These are phyloP conservation scores for Truncatella angustata DNA, from an alignment of 2,329 filamentous ascomycete genomes.

Conservation along the genomic window DNA sequence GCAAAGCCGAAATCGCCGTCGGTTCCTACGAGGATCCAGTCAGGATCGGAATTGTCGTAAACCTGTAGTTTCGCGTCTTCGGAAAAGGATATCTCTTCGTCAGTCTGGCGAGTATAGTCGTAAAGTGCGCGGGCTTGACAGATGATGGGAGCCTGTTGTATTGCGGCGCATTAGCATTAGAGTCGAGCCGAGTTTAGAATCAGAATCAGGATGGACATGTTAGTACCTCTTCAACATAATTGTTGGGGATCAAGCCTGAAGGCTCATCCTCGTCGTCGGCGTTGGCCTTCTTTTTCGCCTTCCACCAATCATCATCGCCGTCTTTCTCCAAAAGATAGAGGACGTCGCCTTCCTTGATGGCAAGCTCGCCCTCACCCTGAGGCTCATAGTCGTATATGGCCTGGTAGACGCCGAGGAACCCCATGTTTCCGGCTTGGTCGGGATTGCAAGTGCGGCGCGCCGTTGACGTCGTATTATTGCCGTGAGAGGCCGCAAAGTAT, in stretches of 20 bases:
- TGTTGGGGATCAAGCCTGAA: constrained; percentile 85
- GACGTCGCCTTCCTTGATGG: constrained; percentile 81
- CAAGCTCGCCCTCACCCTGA: constrained; percentile 81
- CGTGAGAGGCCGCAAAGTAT: too few species aligned
- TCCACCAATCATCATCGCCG: constrained; percentile 84
- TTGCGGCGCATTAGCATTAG: too few species aligned
- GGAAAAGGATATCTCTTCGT: constrained; percentile 93
- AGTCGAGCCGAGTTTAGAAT: constrained; percentile 10
- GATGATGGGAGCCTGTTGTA: constrained; percentile 61
- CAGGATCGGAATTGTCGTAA: constrained; percentile 87
- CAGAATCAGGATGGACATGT: not conserved
- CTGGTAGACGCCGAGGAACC: constrained; percentile 86
- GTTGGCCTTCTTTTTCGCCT: constrained; percentile 84
- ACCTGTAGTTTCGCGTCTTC: constrained; percentile 83
- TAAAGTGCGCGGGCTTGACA: constrained; percentile 87
- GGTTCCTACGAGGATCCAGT: constrained; percentile 91
- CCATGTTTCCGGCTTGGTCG: constrained; percentile 55
- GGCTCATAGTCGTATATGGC: constrained; percentile 92
- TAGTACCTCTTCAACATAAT: constrained; percentile 88
- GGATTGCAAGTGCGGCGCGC: not conserved
- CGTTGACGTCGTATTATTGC: too few species aligned
- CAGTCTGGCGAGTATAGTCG: constrained; percentile 94
- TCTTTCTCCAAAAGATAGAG: constrained; percentile 87
- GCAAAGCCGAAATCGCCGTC: constrained; percentile 90
- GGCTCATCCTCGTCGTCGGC: constrained; percentile 87